Base-by-base conservation (phyloP, 306 rosid genomes). In the Pachyrhizus erosus region DNA sequence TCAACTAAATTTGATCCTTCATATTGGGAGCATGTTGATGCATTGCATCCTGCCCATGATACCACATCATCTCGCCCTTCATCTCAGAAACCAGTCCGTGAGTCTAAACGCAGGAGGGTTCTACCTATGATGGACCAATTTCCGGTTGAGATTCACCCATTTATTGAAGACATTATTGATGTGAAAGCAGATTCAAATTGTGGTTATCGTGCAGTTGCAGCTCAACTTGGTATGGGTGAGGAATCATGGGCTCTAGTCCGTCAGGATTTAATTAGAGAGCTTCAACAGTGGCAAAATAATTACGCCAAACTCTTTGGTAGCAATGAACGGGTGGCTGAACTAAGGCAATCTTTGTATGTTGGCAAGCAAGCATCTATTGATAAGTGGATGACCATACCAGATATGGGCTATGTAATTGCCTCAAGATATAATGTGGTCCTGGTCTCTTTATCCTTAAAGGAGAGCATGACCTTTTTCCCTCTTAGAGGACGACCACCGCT, bases 141-240 rank as follows among this genome's bases (percentile, higher is more conserved):
- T 31, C 70, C 70, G 13, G 18, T 62, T 14, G 42, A 29, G 70
- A 29, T 62, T 13, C 70, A 62, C 31, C 70, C 70, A 2, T 62
- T 62, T 29, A 62, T 62, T 62, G 70, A 62, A 29, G 70, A 62
- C 21, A 62, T 62, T 62, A 62, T 62, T 0, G 43, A 29, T 29
- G 70, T 62, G 42, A 62, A 62, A 62, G 70, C 12, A 62, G 70
- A 62, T 62, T 34, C 42, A 7, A 62, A 62, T 62, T 62, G 70
- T 62, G 43, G 70, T 62, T 62, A 62, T 2, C 70, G 43, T 2
- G 70, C 13, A 5, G 70, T 62, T 62, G 70, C 70, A 29, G 42
- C 70, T 27, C 70, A 62, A 15, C 70, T 62, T 15, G 70, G 70
- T 62, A 62, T 62, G 70, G 70, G 70, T 62, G 70, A 62, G 70